A percentile compares a stretch with the other conserved stretches of the same genome.
These are phyloP conservation scores for Mycosphaerella arachidis DNA, from an alignment of 2,329 filamentous ascomycete genomes.

Conservation along the genomic window DNA sequence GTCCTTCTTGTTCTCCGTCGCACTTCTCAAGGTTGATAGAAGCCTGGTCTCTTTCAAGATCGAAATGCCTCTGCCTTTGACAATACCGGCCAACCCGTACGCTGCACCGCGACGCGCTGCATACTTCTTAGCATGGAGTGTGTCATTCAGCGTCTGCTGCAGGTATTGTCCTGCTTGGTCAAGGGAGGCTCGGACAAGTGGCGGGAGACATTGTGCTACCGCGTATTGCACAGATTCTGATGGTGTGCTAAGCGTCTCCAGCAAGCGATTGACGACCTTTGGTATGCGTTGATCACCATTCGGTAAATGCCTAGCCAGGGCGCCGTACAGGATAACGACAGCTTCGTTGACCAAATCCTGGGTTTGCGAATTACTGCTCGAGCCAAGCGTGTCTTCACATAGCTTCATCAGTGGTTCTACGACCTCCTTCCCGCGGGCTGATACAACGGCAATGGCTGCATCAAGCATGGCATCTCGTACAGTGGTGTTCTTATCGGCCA, in stretches of 20 bases:
- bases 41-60: constrained; percentile 81
- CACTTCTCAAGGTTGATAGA: constrained; percentile 71
- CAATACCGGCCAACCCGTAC: constrained; percentile 87
- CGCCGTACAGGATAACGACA: constrained; percentile 95
- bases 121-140: constrained; percentile 86
- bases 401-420: constrained; percentile 89
- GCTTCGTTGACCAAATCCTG: constrained; percentile 93
- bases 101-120: constrained; percentile 89
- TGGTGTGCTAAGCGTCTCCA: constrained; percentile 85
- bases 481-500: constrained; percentile 73
- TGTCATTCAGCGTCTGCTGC: constrained; percentile 70
- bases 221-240: constrained; percentile 97
- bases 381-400: constrained; percentile 83
- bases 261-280: constrained; percentile 77
- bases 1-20: constrained; percentile 94
- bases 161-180: constrained; percentile 77
- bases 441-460: constrained; percentile 75
- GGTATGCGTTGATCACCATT: constrained; percentile 82
- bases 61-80: constrained; percentile 79
- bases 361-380: constrained; percentile 72
- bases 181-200: constrained; percentile 75
- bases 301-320: constrained; percentile 80
- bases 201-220: constrained; percentile 87
- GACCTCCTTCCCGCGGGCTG: constrained; percentile 71
- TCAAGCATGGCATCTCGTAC: constrained; percentile 91